Evolutionary conservation across 192 early-diverging fungal genomes (phyloP), one percentile per base, ranked within the genome.

Genomic region (Coemansia nantahalensis): DNA sequence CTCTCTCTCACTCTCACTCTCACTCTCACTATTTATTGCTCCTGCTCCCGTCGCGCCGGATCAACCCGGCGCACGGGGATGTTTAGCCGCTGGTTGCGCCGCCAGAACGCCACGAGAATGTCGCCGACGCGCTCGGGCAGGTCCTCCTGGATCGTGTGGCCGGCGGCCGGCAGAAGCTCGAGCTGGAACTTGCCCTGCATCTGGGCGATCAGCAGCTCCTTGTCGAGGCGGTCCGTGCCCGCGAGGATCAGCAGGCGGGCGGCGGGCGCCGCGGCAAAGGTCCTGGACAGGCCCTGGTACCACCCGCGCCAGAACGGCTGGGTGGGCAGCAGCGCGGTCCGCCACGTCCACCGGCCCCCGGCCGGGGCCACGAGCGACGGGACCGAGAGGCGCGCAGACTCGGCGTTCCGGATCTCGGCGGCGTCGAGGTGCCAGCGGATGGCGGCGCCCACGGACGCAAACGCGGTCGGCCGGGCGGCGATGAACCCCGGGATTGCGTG

Each of bases 121-220:
- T 58, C 45, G 5, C 81, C 86, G 31, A 83, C 79, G 21, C 68
- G 75, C 2, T 77, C 66, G 0, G 88, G 88, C 7, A 69, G 63
- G 47, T 90, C 88, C 51, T 90, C 88, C 48, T 90, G 86, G 15
- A 90, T 63, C 31, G 79, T 79, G 45, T 90, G 89, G 13, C 87
- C 87, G 13, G 81, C 77, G 3, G 85, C 84, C 0, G 80, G 84
- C 17, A 89, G 73, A 0, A 90, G 65, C 21, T 81, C 51, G 36
- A 90, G 51, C 59, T 90, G 89, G 51, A 89, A 90, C 66, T 87
- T 89, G 65, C 82, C 89, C 66, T 90, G 89, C 89, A 90, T 90
- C 49, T 89, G 87, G 1, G 80, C 87, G 64, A 90, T 88, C 45
- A 82, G 81, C 38, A 90, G 72, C 15, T 82, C 74, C 45, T 83